Percentiles rank a stretch among this genome's conserved stretches.
Evolutionary conservation across 1,284 basidiomycete species (phyloP).

Genomic region (Malassezia sympodialis): DNA sequence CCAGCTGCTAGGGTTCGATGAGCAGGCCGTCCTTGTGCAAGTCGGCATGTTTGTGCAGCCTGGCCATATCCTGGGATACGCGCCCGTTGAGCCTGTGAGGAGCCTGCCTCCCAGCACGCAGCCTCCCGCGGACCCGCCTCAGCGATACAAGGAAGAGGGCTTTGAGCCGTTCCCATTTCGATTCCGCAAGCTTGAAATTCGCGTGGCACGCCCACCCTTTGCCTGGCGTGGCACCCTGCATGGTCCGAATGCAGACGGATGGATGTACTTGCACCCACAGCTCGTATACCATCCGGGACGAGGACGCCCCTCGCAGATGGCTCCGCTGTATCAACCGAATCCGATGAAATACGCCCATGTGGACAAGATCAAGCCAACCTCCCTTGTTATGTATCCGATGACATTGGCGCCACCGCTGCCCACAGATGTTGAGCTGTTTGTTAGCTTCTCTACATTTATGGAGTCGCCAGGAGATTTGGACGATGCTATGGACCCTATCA

Average conservation of each 20-base stretch:
- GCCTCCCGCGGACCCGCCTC: slow-evolving; percentile 28
- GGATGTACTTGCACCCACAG: slow-evolving; percentile 36
- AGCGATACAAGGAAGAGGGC: slow-evolving; percentile 16
- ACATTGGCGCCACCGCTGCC: slow-evolving; percentile 9
- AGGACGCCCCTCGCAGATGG: neutral
- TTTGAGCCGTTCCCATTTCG: slow-evolving; percentile 30
- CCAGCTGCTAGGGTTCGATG: slow-evolving; percentile 33
- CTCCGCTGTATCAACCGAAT: neutral
- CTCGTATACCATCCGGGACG: slow-evolving; percentile 18
- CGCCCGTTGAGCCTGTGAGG: slow-evolving; percentile 18
- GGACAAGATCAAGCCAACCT: neutral
- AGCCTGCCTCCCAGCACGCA: slow-evolving; percentile 19
- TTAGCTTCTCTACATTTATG: slow-evolving; percentile 28
- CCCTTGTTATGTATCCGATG: neutral
- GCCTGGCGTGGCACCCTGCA: slow-evolving; percentile 24
- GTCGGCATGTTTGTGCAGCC: slow-evolving; percentile 25
- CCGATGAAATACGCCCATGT: neutral
- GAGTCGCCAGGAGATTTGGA: slow-evolving; percentile 29
- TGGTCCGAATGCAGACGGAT: slow-evolving; percentile 23
- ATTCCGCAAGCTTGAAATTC: slow-evolving; percentile 27
- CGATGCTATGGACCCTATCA: slow-evolving; percentile 34
- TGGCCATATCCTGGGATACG: slow-evolving; percentile 28
- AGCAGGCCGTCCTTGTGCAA: neutral
- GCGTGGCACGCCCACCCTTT: slow-evolving; percentile 27
- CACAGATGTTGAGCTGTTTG: slow-evolving; percentile 27